Conservation (phyloP, 2,329 filamentous ascomycete genomes). For the Trichoderma brevicompactum region DNA sequence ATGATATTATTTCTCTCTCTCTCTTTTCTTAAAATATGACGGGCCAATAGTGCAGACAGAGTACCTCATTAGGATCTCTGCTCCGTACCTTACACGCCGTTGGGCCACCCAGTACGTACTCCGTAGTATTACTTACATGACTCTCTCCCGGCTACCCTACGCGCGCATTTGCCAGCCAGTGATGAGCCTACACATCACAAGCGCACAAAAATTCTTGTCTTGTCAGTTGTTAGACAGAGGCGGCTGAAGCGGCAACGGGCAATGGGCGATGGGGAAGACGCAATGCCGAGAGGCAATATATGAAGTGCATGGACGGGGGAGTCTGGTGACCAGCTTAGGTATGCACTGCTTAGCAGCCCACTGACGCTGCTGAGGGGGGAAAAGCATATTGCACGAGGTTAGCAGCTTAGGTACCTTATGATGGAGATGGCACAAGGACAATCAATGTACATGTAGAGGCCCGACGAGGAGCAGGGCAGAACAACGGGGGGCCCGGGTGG, state of each 20-base stretch:
- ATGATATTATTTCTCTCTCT: no score
- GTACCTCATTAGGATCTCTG: no score
- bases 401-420: not conserved
- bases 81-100: no score
- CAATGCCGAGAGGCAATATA: slow-evolving; percentile 1
- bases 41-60: no score
- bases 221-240: not conserved
- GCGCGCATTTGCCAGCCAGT: slow-evolving; percentile 18
- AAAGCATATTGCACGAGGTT: no score
- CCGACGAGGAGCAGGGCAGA: slow-evolving; percentile 1
- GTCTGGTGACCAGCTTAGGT: slow-evolving; percentile 23
- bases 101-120: not conserved
- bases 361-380: no score
- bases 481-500: not conserved
- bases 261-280: not conserved
- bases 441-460: not conserved
- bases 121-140: not conserved
- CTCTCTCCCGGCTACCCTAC: not conserved
- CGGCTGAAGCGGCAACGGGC: slow-evolving; percentile 15
- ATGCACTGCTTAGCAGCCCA: not conserved
- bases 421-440: not conserved
- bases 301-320: not conserved
- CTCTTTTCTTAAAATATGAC: no score
- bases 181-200: slow-evolving; percentile 24
- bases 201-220: not conserved